These are phyloP conservation scores for Monilinia laxa DNA, from an alignment of 2,329 filamentous ascomycete genomes.

Conservation along the genomic window DNA sequence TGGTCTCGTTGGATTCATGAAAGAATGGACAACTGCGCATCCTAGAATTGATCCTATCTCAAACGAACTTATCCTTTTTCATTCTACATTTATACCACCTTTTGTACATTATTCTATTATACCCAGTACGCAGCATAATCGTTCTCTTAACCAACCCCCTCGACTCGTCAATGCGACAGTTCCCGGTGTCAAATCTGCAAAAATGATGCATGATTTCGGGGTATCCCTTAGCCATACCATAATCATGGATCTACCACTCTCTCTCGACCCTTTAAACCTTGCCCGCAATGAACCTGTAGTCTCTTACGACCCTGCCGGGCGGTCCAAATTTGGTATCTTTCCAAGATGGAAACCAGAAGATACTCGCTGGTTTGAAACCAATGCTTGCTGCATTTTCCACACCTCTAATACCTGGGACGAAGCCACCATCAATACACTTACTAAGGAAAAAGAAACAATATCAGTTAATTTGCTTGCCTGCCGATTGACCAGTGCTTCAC, in stretches of 20 bases:
- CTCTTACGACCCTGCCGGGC: constrained; percentile 56
- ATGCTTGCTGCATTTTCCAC: constrained; percentile 68
- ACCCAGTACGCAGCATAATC: constrained; percentile 42
- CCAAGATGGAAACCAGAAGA: constrained; percentile 57
- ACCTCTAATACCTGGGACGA: constrained; percentile 71
- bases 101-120: constrained; percentile 67
- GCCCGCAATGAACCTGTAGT: constrained; percentile 56
- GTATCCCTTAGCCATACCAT: constrained; percentile 62
- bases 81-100: constrained; percentile 63
- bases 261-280: constrained; percentile 62
- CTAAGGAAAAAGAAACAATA: constrained; percentile 38
- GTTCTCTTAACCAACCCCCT: constrained; percentile 32
- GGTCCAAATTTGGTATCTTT: constrained; percentile 66
- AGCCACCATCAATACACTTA: constrained; percentile 30
- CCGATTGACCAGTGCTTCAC: constrained; percentile 62
- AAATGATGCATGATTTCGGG: constrained; percentile 77
- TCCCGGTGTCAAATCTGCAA: constrained; percentile 60
- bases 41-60: constrained; percentile 65
- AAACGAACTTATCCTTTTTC: constrained; percentile 66
- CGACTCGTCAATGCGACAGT: constrained; percentile 53
- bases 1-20: constrained; percentile 60
- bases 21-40: constrained; percentile 69
- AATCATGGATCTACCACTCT: constrained; percentile 68
- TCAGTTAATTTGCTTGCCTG: constrained; percentile 65
- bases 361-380: constrained; percentile 67